Percentiles rank a stretch among this genome's conserved stretches.
These are phyloP conservation scores for Arachis monticola DNA, from an alignment of 331 rosid species.

Conservation along the genomic window DNA sequence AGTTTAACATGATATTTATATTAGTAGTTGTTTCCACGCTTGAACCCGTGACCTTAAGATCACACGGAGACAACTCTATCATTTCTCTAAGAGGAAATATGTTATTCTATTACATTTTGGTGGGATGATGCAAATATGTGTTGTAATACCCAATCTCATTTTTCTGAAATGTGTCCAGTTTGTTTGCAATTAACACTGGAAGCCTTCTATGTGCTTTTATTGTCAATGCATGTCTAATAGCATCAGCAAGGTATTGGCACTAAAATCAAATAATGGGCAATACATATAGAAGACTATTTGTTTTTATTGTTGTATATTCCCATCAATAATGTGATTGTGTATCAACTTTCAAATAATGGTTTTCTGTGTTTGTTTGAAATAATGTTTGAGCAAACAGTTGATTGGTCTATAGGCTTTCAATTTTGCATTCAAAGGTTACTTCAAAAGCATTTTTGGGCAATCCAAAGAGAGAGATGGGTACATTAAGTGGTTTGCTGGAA, in stretches of 20 bases:
- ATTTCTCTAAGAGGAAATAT: too few species aligned
- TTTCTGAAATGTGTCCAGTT: conserved; percentile 7
- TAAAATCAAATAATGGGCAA: conserved; percentile 1
- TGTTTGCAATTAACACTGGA: conserved; percentile 17
- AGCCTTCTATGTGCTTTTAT: conserved; percentile 13
- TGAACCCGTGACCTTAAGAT: too few species aligned
- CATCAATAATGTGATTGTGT: conserved; percentile 11
- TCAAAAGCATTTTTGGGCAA: conserved; percentile 80
- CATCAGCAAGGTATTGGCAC: background rate
- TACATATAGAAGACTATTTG: conserved; percentile 10
- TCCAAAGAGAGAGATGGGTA: conserved; percentile 92
- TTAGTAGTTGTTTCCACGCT: too few species aligned
- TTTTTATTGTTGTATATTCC: conserved; percentile 21
- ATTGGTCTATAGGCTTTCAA: conserved; percentile 96
- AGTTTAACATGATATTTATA: too few species aligned
- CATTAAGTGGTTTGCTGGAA: conserved; percentile 93
- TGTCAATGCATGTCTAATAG: conserved; percentile 13
- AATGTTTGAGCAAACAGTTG: conserved; percentile 65
- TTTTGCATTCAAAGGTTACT: conserved; percentile 99
- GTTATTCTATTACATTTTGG: background rate
- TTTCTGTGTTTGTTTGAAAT: conserved; percentile 18
- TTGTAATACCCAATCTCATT: background rate
- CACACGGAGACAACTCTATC: too few species aligned
- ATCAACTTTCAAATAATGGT: conserved; percentile 9
- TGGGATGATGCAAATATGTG: conserved; percentile 15